Conservation (phyloP, 2,329 filamentous ascomycete species). For the Cucurbitaria berberidis region DNA sequence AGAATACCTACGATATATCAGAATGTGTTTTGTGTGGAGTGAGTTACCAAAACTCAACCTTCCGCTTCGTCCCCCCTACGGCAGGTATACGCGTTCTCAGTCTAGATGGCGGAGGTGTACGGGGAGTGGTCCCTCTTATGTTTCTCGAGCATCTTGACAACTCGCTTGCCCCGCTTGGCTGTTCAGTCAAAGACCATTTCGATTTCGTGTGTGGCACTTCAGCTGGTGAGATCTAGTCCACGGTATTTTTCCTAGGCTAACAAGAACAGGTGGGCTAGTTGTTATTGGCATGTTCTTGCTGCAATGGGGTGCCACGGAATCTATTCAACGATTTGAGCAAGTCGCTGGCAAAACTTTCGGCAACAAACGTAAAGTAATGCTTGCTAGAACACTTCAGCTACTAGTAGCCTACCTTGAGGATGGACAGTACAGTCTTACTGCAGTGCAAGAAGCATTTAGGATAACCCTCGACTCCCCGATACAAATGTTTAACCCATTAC, state of each 20-base stretch:
- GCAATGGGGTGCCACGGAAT: slow-evolving; percentile 25
- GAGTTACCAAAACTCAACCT: slow-evolving; percentile 4
- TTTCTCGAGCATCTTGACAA: slow-evolving; percentile 18
- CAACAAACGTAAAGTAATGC: slow-evolving; percentile 4
- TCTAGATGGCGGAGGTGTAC: slow-evolving; percentile 19
- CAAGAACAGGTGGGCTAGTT: slow-evolving; percentile 34
- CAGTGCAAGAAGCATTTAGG: slow-evolving; percentile 33
- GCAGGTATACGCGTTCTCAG: slow-evolving; percentile 19
- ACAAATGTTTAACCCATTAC: slow-evolving; percentile 37
- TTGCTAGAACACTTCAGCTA: slow-evolving; percentile 20
- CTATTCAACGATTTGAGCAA: slow-evolving; percentile 28
- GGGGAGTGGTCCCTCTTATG: slow-evolving; percentile 18
- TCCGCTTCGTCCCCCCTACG: slow-evolving; percentile 16
- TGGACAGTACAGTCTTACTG: slow-evolving; percentile 26
- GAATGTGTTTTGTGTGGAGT: slow-evolving; percentile 17
- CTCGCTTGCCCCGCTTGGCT: slow-evolving; percentile 4
- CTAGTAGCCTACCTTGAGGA: slow-evolving; percentile 32
- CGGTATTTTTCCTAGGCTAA: not conserved
- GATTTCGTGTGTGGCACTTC: slow-evolving; percentile 16
- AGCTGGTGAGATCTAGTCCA: slow-evolving; percentile 5
- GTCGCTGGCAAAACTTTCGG: slow-evolving; percentile 32
- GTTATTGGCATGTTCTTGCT: slow-evolving; percentile 36
- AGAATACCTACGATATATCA: slow-evolving; percentile 9
- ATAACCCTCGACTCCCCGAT: slow-evolving; percentile 10
- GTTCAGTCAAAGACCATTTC: slow-evolving; percentile 11